Base-by-base conservation (phyloP, 2,329 filamentous ascomycete genomes). In the Fonsecaea erecta region DNA sequence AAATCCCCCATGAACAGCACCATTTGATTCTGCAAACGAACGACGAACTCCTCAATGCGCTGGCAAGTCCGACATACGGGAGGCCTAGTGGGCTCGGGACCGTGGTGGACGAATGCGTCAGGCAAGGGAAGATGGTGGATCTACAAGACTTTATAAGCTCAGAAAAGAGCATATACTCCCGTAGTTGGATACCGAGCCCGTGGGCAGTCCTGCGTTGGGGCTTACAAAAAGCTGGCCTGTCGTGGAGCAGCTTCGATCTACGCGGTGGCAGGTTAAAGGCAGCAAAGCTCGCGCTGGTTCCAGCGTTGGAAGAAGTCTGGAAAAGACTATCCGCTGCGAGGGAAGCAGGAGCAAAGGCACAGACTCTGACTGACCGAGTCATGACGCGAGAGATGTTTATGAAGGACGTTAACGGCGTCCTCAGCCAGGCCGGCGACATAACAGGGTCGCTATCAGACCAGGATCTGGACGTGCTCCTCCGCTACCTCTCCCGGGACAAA, bases 11-110 rank as follows among this genome's bases (percentile, higher is more conserved):
- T 4, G 75, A 77, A 28, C 73, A 72, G 26, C 79, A 77, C 26
- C 79, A 77, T 26, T 76, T 88, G 28, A 78, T 82, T 26, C 73
- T 89, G 12, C 77, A 78, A 37, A 82, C 82, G 0, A 81, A 84
- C 71, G 86, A 90, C 37, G 82, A 86, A 32, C 83, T 99, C 1
- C 80, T 90, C 24, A 84, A 86, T 26, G 86, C 88, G 37, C 81
- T 99, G 60, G 89, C 93, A 70, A 90, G 84, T 55, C 87, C 88
- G 52, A 88, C 94, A 72, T 93, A 87, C 77, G 95, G 95, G 1
- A 85, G 88, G 52, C 95, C 95, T 1, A 83, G 94, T 9, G 92
- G 91, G 2, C 81, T 99, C 0, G 90, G 90, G 0, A 86, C 88
- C 2, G 95, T 93, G 4, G 81, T 98, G 79, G 80, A 85, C 63